These are phyloP conservation scores for Orychophragmus violaceus DNA, from an alignment of 345 rosid species.

Conservation along the genomic window DNA sequence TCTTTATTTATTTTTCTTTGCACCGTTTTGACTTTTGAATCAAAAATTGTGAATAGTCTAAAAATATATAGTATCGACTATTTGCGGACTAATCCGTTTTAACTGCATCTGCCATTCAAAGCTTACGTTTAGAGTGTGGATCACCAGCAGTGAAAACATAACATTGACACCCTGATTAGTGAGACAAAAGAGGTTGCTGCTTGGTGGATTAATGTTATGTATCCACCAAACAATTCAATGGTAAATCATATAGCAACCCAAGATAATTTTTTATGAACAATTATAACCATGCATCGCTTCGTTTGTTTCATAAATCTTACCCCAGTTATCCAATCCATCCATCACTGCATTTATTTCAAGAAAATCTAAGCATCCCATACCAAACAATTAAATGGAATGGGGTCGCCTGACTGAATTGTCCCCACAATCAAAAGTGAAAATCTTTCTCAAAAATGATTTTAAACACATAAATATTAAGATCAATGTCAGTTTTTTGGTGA, in stretches of 20 bases:
- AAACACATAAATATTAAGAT: not conserved
- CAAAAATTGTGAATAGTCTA: no score
- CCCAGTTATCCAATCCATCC: not conserved
- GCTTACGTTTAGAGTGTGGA: no score
- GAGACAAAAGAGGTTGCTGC: no score
- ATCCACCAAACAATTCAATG: not conserved
- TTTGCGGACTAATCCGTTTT: no score
- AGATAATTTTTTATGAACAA: not conserved
- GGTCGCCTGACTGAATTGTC: not conserved
- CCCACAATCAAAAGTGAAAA: slow-evolving; percentile 1
- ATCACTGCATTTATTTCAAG: slow-evolving; percentile 1
- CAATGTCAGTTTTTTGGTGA: slow-evolving; percentile 2
- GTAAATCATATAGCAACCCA: not conserved
- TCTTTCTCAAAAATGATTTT: not conserved
- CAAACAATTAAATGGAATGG: not conserved
- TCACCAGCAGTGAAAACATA: no score
- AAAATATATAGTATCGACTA: no score
- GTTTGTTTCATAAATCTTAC: not conserved
- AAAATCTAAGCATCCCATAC: not conserved
- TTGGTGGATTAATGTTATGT: no score
- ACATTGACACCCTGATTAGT: no score
- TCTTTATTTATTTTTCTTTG: no score
- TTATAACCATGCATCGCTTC: not conserved
- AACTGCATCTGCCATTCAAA: no score
- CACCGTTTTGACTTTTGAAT: no score